Evolutionary conservation across 2,329 filamentous ascomycete species (phyloP), one percentile per base, ranked within the genome.

Genomic region (Ceratocystis huliohia): DNA sequence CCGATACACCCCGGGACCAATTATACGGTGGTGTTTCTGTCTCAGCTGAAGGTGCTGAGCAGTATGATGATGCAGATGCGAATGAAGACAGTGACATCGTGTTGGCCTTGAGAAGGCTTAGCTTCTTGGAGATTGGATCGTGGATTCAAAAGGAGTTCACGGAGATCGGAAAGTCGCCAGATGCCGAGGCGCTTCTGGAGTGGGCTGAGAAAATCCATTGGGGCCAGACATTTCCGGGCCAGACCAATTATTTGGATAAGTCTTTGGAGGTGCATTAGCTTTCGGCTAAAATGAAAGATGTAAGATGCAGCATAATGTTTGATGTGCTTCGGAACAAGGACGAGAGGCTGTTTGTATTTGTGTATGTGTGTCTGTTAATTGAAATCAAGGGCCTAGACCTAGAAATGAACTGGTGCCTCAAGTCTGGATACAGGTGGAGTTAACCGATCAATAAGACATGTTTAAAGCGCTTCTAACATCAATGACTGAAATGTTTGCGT

Each of bases 141-240:
- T 68, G 64, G 64, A 63, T 68, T 17, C 57, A 65, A 28, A 62
- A 66, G 17, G 6, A 50, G 59, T 44, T 25, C 4, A 59, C 33
- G 30, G 62, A 67, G 15, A 25, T 22, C 28, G 61, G 59, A 17
- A 48, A 57, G 25, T 53, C 62, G 10, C 64, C 56, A n/a, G 53
- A 68, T 17, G 46, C 59, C 2, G 48, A 65, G 17, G 56, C 33
- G 17, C 37, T 68, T n/a, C 37, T 68, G 33, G 17, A 63, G 8
- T 66, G 59, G 30, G 67, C 56, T 5, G 63, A 67, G 33, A 67
- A 65, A 22, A 17, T 67, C 5, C 66, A 59, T 22, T 67, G 66
- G 66, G 66, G 66, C 5, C 62, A 64, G 45, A 41, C 57, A 48
- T 62, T 61, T 65, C 53, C 50, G 6, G 62, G 48, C 15, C 62